A percentile compares a stretch with the other conserved stretches of the same genome.
Evolutionary conservation across 805 yeast species (phyloP).

Genomic region (Candida methanosorbosa): DNA sequence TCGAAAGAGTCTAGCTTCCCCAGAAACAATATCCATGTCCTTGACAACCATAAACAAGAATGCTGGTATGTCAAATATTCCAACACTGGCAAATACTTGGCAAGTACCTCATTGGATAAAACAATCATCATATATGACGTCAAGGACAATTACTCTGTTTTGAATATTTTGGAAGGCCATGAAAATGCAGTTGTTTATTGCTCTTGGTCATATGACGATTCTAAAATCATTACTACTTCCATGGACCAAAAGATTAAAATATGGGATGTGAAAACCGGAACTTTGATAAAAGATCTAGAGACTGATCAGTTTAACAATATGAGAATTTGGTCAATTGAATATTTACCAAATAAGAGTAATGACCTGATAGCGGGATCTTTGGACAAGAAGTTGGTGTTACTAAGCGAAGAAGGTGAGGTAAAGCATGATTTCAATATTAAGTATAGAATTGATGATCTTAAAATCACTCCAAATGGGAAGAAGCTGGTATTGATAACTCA

Average conservation of each 20-base stretch:
- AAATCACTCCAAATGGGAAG: constrained; percentile 57
- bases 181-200: constrained; percentile 52
- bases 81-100: constrained; percentile 65
- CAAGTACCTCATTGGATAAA: constrained; percentile 69
- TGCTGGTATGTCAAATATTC: constrained; percentile 82
- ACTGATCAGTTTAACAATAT: constrained; percentile 5
- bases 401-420: constrained; percentile 27
- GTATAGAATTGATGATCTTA: constrained; percentile 57
- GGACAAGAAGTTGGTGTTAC: constrained; percentile 52
- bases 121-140: constrained; percentile 61
- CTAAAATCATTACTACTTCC: constrained; percentile 59
- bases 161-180: constrained; percentile 34
- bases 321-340: constrained; percentile 54
- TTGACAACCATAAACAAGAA: constrained; percentile 55
- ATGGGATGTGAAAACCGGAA: constrained; percentile 48
- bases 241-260: constrained; percentile 62
- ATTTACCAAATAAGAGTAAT: constrained; percentile 41
- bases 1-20: constrained; percentile 31
- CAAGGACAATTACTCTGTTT: constrained; percentile 30
- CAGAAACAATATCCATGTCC: constrained; percentile 32
- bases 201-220: constrained; percentile 71
- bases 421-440: constrained; percentile 15
- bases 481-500: constrained; percentile 57
- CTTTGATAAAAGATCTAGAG: constrained; percentile 7
- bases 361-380: constrained; percentile 69